Conservation (phyloP, 2,329 filamentous ascomycete species). For the Purpureocillium takamizusanense region DNA sequence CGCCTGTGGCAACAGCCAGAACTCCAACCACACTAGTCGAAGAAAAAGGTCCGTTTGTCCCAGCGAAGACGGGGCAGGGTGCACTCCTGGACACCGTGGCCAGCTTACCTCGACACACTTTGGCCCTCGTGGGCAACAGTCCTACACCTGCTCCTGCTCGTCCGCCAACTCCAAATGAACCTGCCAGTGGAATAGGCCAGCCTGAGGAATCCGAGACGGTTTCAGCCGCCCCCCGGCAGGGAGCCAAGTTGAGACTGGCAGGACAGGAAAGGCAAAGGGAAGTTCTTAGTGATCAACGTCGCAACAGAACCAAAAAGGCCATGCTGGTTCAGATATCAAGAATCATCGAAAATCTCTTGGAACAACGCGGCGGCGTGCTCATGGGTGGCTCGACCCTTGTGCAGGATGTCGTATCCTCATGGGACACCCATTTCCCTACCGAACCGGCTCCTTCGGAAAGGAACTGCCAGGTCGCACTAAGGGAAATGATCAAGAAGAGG, state of each 20-base stretch:
- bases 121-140: neutral
- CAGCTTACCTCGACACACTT: neutral
- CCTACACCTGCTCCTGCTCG: neutral
- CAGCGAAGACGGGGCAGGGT: neutral
- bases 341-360: constrained; percentile 19
- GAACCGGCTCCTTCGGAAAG: constrained; percentile 31
- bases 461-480: constrained; percentile 27
- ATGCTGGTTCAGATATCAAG: constrained; percentile 11
- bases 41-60: too few relatives aligned
- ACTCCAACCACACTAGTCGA: too few relatives aligned
- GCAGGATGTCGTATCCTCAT: constrained; percentile 35
- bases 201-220: too few relatives aligned
- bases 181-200: too few relatives aligned
- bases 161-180: neutral
- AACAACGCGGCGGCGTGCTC: constrained; percentile 34
- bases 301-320: neutral
- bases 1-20: too few relatives aligned
- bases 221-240: too few relatives aligned
- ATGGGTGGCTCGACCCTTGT: constrained; percentile 42
- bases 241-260: too few relatives aligned
- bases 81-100: neutral
- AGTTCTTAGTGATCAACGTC: neutral
- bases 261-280: too few relatives aligned
- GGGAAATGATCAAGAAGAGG: constrained; percentile 26
- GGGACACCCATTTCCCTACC: constrained; percentile 29